These are phyloP conservation scores for Gonium pectorale DNA, from an alignment of 139 green algal species.

Conservation along the genomic window DNA sequence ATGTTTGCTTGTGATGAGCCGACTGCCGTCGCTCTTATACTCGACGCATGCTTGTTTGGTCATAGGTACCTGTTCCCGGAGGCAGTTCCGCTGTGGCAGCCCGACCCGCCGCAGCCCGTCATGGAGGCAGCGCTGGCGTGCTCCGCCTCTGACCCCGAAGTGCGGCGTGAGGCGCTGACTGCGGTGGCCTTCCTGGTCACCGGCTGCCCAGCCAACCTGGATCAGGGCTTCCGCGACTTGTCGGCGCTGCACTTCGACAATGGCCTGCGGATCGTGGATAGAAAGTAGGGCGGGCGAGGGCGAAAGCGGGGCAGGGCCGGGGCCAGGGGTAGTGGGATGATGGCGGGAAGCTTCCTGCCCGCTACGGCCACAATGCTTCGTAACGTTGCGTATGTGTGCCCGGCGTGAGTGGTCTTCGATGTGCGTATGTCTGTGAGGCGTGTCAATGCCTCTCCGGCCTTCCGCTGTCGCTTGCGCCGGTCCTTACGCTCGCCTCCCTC, in stretches of 20 bases:
- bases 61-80: conserved; percentile 73
- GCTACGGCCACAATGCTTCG: no score
- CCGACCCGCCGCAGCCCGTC: conserved; percentile 7
- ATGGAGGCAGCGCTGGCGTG: conserved; percentile 30
- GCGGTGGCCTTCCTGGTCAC: conserved; percentile 60
- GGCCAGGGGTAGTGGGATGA: no score
- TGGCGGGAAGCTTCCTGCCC: no score
- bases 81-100: conserved; percentile 28
- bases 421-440: no score
- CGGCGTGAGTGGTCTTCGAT: no score
- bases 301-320: no score
- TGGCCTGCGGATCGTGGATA: neutral
- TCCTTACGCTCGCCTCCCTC: neutral
- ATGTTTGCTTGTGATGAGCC: no score
- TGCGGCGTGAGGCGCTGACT: conserved; percentile 54
- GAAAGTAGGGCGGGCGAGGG: neutral
- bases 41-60: no score
- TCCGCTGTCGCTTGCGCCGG: no score
- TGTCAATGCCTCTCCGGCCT: no score
- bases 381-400: no score
- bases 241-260: conserved; percentile 46
- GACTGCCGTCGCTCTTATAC: no score
- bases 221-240: conserved; percentile 27
- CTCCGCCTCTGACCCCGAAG: neutral
- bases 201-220: conserved; percentile 46